Conservation (phyloP, 2,329 filamentous ascomycete genomes). For the Cytospora mali region DNA sequence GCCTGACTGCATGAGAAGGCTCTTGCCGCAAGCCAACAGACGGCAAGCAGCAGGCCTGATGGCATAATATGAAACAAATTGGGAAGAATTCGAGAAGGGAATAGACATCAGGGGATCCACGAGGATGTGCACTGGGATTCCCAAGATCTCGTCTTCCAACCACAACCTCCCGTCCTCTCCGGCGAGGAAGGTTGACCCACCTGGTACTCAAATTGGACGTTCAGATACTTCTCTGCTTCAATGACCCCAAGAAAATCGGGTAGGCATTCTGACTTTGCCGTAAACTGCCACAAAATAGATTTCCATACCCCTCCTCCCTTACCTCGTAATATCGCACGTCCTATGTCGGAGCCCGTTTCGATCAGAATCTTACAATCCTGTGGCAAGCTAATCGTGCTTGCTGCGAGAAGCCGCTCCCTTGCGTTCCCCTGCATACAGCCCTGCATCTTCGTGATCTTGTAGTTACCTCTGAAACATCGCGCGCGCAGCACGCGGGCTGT, state of each 20-base stretch:
- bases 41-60: not conserved
- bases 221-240: not conserved
- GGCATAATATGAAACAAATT: constrained; percentile 18
- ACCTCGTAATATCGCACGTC: not conserved
- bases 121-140: constrained; percentile 10
- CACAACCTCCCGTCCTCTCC: no score
- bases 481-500: not conserved
- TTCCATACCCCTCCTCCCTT: not conserved
- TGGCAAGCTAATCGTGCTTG: not conserved
- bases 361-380: not conserved
- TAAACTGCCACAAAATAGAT: not conserved
- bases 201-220: not conserved
- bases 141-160: not conserved
- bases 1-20: constrained; percentile 7
- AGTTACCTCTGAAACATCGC: not conserved
- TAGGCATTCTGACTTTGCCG: not conserved
- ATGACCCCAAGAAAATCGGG: not conserved
- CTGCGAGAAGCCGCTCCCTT: not conserved
- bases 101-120: constrained; percentile 9
- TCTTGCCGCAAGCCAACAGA: not conserved
- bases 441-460: not conserved
- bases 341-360: not conserved
- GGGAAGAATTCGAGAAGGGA: constrained; percentile 3
- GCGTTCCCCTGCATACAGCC: not conserved
- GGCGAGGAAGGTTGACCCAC: no score